Percentiles rank a stretch among this genome's conserved stretches.
phyloP scores from a whole-genome alignment of 1,139 yeast genomes.

The Pichia terricola region DNA sequence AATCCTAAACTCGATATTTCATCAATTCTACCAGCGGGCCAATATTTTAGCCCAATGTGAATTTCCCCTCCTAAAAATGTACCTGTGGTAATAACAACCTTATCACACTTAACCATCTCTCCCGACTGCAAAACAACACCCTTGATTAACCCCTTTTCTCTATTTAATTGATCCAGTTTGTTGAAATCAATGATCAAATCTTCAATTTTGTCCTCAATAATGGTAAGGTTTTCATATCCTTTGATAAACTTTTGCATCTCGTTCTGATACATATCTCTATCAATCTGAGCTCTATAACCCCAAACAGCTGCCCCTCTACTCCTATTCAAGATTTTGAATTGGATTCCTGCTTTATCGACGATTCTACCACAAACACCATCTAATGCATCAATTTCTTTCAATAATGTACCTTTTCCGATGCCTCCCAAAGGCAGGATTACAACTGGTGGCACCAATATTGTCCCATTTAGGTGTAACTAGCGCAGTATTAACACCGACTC shows the following conservation, averaged over 20 bases:
- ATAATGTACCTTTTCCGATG: constrained; percentile 89
- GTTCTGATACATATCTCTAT: constrained; percentile 61
- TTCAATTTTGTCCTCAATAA: constrained; percentile 70
- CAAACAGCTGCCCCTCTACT: constrained; percentile 97
- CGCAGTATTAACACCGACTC: constrained; percentile 66
- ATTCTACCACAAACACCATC: constrained; percentile 85
- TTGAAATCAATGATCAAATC: constrained; percentile 61
- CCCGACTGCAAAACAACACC: constrained; percentile 76
- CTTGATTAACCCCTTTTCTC: constrained; percentile 36
- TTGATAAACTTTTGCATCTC: constrained; percentile 71
- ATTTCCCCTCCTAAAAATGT: constrained; percentile 92
- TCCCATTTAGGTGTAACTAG: constrained; percentile 66
- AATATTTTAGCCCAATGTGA: constrained; percentile 72
- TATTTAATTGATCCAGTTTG: constrained; percentile 27
- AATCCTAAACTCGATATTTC: constrained; percentile 89
- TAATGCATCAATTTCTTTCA: constrained; percentile 90
- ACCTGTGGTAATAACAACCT: constrained; percentile 89
- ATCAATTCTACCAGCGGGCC: constrained; percentile 90
- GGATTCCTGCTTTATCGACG: constrained; percentile 89
- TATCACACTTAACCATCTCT: constrained; percentile 43
- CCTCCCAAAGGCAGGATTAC: constrained; percentile 98
- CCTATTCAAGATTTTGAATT: constrained; percentile 76
- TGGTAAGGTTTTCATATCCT: constrained; percentile 47
- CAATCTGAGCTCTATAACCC: constrained; percentile 98
- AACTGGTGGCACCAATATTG: constrained; percentile 89